Percentiles rank a stretch among this genome's conserved stretches.
These are phyloP conservation scores for Lentinula aciculospora DNA, from an alignment of 768 basidiomycete genomes.

Conservation along the genomic window DNA sequence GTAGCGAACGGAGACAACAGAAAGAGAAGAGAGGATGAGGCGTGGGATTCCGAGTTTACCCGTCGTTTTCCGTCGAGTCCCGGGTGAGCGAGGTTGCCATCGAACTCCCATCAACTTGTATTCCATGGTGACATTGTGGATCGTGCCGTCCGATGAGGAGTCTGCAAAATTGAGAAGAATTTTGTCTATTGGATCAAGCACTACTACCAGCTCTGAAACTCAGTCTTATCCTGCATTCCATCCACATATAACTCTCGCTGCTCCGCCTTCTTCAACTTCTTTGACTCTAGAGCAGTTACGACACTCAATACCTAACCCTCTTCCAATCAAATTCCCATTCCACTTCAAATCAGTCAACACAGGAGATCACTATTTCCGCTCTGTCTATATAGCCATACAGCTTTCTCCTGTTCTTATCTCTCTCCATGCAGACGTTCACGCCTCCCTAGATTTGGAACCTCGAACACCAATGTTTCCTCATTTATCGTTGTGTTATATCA, in stretches of 20 bases:
- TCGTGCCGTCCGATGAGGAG: constrained; percentile 51
- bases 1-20: not conserved
- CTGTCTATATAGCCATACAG: constrained; percentile 53
- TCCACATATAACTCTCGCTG: constrained; percentile 69
- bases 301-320: constrained; percentile 27
- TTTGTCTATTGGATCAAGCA: constrained; percentile 35
- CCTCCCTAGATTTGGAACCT: constrained; percentile 29
- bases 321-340: constrained; percentile 29
- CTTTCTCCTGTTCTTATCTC: constrained; percentile 36
- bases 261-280: constrained; percentile 25
- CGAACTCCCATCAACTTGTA: not conserved
- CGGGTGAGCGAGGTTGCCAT: not conserved
- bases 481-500: constrained; percentile 69
- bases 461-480: constrained; percentile 62
- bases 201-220: constrained; percentile 17
- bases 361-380: constrained; percentile 64
- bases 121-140: constrained; percentile 50
- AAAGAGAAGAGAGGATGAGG: not conserved
- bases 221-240: constrained; percentile 53
- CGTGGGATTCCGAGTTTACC: not conserved
- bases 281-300: constrained; percentile 28
- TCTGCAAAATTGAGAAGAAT: constrained; percentile 35
- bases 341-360: constrained; percentile 50
- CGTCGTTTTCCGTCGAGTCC: not conserved
- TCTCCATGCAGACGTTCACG: constrained; percentile 45